Base-by-base conservation (phyloP, 2,329 filamentous ascomycete species). In the Leptographium galeiforme region DNA sequence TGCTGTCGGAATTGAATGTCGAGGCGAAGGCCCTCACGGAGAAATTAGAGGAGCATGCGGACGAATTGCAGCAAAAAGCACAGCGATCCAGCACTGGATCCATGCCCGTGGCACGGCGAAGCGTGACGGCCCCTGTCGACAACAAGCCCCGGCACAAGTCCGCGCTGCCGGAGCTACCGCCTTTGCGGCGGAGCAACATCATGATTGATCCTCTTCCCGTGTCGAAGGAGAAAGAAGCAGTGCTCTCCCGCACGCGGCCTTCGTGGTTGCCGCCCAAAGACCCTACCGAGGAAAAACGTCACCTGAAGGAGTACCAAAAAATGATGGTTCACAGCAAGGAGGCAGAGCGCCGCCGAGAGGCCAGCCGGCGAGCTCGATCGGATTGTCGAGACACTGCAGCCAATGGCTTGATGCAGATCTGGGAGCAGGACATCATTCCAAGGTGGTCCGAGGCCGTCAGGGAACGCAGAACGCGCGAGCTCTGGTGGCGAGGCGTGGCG, bases 251-350 rank as follows among this genome's bases (percentile, higher is more conserved):
- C 18, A 93, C 87, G 2, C 76, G 87, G 40, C 87, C 87, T 0
- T 89, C 85, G 1, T 93, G 88, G 88, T 72, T 93, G 2, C 87
- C 88, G 1, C 87, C 87, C 1, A 93, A 93, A 68, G 83, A 93
- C 59, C 90, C 89, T 2, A 86, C 86, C 52, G 93, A 98, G 67
- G 93, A 98, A 70, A 87, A 81, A 65, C 84, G 84, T 60, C 93
- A 98, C 67, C 66, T 98, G 59, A 89, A 80, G 62, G 82, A 93
- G 64, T 93, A 90, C 64, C 84, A 90, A 68, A 82, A 77, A 66
- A 90, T 93, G 85, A 87, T 91, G 84, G 75, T 74, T 0, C 72
- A 71, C 46, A 82, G 79, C 59, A 66, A 72, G 51, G 78, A 80
- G 61, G 76, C 78, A 0, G 81, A 84, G 36, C 76, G 77, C 55